Percentiles rank a stretch among this genome's conserved stretches.
Evolutionary conservation across 352 stramenopile genomes (phyloP).

Genomic region (Phytophthora palmivora): DNA sequence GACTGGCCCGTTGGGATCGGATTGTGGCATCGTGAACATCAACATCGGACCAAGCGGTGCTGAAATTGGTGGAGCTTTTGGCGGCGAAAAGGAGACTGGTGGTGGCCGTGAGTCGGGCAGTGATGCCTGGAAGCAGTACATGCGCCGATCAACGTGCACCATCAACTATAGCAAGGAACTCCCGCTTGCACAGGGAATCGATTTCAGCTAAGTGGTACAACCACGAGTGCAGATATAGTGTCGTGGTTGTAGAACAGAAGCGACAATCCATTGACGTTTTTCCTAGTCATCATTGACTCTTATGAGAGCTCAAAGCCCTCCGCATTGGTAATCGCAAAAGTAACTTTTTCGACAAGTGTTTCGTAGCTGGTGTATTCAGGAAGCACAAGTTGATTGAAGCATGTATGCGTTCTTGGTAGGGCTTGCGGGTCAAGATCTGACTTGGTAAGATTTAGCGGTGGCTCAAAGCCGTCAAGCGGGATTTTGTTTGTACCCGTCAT

Average conservation of each 20-base stretch:
- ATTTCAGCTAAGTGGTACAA: constrained; percentile 73
- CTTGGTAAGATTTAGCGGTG: constrained; percentile 87
- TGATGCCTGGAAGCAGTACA: constrained; percentile 96
- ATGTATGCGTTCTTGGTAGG: constrained; percentile 82
- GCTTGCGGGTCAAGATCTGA: constrained; percentile 75
- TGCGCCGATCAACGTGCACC: constrained; percentile 93
- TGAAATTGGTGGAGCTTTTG: constrained; percentile 94
- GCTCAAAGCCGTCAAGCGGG: constrained; percentile 86
- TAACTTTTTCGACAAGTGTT: constrained; percentile 74
- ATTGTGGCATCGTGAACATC: constrained; percentile 94
- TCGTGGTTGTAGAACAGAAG: constrained; percentile 19
- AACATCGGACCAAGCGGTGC: constrained; percentile 93
- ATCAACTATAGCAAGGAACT: constrained; percentile 95
- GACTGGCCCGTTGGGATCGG: constrained; percentile 89
- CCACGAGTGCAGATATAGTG: constrained; percentile 5
- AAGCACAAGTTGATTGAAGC: constrained; percentile 91
- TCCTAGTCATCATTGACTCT: constrained; percentile 8
- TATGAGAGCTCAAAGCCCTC: constrained; percentile 86
- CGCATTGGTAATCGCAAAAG: constrained; percentile 80
- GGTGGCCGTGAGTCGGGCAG: constrained; percentile 91
- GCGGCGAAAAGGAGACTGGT: constrained; percentile 93
- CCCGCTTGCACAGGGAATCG: constrained; percentile 92
- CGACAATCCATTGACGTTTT: constrained; percentile 12
- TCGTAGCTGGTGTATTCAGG: constrained; percentile 79
- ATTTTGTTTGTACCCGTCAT: constrained; percentile 87